Conservation (phyloP, 108 stramenopile genomes). For the Fistulifera pelliculosa region DNA sequence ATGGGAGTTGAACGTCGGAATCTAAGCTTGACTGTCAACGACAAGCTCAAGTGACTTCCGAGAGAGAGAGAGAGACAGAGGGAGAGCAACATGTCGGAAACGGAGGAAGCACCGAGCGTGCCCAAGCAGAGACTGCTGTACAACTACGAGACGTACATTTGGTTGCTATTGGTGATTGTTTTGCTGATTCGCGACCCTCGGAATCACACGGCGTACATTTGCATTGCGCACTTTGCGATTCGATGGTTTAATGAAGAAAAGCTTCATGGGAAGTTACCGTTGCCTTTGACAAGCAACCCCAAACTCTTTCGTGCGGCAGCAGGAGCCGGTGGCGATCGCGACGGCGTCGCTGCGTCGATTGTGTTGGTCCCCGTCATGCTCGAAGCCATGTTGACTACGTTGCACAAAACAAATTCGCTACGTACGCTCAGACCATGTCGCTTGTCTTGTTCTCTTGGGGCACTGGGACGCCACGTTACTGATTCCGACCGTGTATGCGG, state of each 20-base stretch:
- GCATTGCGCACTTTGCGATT: not conserved
- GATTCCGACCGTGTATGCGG: conserved; percentile 4
- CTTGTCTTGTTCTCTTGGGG: too few relatives aligned
- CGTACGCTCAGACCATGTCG: not conserved
- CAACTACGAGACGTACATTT: conserved; percentile 1
- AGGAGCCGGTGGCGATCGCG: not conserved
- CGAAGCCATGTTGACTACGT: not conserved
- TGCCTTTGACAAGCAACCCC: not conserved
- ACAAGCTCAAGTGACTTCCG: too few relatives aligned
- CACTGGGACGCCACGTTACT: too few relatives aligned
- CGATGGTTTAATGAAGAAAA: not conserved
- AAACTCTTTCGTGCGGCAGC: too few relatives aligned
- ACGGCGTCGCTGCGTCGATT: not conserved
- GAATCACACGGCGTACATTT: not conserved
- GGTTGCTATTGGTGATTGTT: not conserved
- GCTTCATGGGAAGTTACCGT: not conserved
- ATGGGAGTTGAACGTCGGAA: too few relatives aligned
- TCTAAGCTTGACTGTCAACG: too few relatives aligned
- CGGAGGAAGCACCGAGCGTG: too few relatives aligned
- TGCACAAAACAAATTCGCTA: not conserved
- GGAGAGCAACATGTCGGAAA: too few relatives aligned
- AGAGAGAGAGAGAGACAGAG: too few relatives aligned
- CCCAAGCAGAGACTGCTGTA: too few relatives aligned
- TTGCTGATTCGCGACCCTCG: not conserved
- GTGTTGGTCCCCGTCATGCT: conserved; percentile 1